Evolutionary conservation across 2,329 filamentous ascomycete genomes (phyloP), one percentile per base, ranked within the genome.

Genomic region (Xylariaceae sp.): DNA sequence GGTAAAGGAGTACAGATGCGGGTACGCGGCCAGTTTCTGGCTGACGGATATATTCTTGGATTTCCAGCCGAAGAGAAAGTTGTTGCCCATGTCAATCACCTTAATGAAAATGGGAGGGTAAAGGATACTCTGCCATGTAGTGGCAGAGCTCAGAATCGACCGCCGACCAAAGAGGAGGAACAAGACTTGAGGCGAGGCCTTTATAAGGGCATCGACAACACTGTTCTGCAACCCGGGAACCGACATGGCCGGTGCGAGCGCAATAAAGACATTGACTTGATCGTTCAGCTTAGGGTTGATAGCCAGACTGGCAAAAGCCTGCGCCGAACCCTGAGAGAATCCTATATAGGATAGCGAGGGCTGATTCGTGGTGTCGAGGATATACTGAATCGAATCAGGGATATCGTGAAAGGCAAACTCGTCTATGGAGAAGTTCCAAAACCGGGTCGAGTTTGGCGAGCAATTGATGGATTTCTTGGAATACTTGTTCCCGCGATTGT

Each of bases 401-500:
- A 99, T 97, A 73, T 99, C 94, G 72, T 97, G 86, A 70, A 99
- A 96, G 52, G 94, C 94, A 72, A 99, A 99, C 71, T 99, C 90
- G 72, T 99, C 94, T 71, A 99, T 97, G 55, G 91, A 96, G 72
- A 99, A 99, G 73, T 97, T 88, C 94, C 94, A 99, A 73, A 99
- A 99, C 11, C 84, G 80, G 44, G 82, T 77, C 2, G 89, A 88
- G 0, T 85, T 88, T 0, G 94, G 92, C 0, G 90, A 88, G 63
- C 80, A 79, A 60, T 87, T 82, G 55, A 92, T 84, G 2, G 87
- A 92, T 76, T 99, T 99, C 75, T 97, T 99, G 51, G 92, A 96
- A 76, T 99, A 99, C 73, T 99, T 99, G 81, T 99, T 99, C 53
- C 94, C 94, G 42, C 94, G 87, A 71, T 99, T 99, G 74, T 99